Conservation (phyloP, 257 asterid genomes). For the Nicotiana noctiflora region DNA sequence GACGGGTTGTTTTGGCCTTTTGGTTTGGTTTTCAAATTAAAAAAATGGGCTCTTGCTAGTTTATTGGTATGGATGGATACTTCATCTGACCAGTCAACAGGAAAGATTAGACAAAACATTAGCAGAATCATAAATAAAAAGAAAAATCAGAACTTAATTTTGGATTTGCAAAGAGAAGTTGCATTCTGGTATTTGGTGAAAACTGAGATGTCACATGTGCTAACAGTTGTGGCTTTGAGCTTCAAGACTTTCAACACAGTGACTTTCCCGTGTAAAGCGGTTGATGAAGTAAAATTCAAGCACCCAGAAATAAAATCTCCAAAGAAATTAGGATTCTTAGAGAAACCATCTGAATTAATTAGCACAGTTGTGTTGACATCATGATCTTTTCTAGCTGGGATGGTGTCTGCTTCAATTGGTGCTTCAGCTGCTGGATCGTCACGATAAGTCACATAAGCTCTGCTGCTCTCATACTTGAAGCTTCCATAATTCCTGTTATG, state of each 20-base stretch:
- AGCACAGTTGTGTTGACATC: slow-evolving; percentile 28
- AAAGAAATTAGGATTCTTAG: slow-evolving; percentile 17
- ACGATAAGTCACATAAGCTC: slow-evolving; percentile 30
- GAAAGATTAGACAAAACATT: background rate
- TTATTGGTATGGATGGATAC: background rate
- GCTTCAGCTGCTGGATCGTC: slow-evolving; percentile 35
- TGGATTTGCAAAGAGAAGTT: slow-evolving; percentile 36
- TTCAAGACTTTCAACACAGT: slow-evolving; percentile 34
- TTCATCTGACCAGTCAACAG: background rate
- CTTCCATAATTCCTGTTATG: slow-evolving; percentile 48
- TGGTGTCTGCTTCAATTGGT: slow-evolving; percentile 26
- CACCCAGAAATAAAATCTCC: slow-evolving; percentile 26
- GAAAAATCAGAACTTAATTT: slow-evolving; percentile 18
- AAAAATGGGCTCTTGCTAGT: background rate
- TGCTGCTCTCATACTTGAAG: slow-evolving; percentile 31
- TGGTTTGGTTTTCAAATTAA: background rate
- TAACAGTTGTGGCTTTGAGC: slow-evolving; percentile 30
- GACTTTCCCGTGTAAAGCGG: slow-evolving; percentile 39
- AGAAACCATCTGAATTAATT: slow-evolving; percentile 19
- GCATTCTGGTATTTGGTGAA: slow-evolving; percentile 22
- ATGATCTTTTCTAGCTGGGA: slow-evolving; percentile 43
- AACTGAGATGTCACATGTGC: slow-evolving; percentile 43
- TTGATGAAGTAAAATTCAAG: slow-evolving; percentile 44
- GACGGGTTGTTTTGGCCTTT: background rate
- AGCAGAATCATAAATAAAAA: background rate